phyloP scores from a whole-genome alignment of 495 filamentous ascomycete genomes.

The Aspergillus bridgeri region DNA sequence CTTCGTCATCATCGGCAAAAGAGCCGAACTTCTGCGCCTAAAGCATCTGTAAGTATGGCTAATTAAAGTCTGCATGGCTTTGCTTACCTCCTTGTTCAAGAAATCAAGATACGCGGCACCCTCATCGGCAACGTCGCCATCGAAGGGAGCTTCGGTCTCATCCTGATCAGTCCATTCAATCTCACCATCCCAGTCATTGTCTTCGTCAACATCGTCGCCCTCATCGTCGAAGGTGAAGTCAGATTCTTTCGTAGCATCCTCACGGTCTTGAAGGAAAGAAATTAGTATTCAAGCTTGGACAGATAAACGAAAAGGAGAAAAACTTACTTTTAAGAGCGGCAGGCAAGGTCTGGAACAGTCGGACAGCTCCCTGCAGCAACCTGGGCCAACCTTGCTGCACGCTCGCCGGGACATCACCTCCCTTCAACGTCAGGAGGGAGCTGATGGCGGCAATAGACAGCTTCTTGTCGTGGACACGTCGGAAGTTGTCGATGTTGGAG shows the following conservation, averaged over 20 bases:
- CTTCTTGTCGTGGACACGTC: conserved; percentile 96
- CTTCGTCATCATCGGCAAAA: conserved; percentile 70
- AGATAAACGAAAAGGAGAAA: not conserved
- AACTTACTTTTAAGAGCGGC: conserved; percentile 75
- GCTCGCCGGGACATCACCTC: conserved; percentile 75
- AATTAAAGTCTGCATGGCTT: not conserved
- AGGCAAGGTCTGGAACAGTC: conserved; percentile 88
- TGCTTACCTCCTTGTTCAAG: conserved; percentile 78
- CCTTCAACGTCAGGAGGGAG: conserved; percentile 70
- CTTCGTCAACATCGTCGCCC: conserved; percentile 72
- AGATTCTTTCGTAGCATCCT: conserved; percentile 85
- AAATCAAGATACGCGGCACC: conserved; percentile 94
- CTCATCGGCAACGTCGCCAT: conserved; percentile 76
- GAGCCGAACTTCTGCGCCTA: conserved; percentile 80
- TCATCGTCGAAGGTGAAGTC: conserved; percentile 77
- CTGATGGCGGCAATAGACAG: conserved; percentile 91
- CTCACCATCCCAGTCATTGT: conserved; percentile 62
- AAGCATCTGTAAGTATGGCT: conserved; percentile 12
- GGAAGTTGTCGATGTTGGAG: conserved; percentile 89
- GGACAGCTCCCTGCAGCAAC: conserved; percentile 83
- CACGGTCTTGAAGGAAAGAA: conserved; percentile 55
- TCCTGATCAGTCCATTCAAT: conserved; percentile 68
- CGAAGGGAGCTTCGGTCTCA: conserved; percentile 51
- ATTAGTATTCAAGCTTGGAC: conserved; percentile 17
- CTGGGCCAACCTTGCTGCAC: conserved; percentile 97